phyloP scores from a whole-genome alignment of 352 stramenopile species.

The Albugo candida region DNA sequence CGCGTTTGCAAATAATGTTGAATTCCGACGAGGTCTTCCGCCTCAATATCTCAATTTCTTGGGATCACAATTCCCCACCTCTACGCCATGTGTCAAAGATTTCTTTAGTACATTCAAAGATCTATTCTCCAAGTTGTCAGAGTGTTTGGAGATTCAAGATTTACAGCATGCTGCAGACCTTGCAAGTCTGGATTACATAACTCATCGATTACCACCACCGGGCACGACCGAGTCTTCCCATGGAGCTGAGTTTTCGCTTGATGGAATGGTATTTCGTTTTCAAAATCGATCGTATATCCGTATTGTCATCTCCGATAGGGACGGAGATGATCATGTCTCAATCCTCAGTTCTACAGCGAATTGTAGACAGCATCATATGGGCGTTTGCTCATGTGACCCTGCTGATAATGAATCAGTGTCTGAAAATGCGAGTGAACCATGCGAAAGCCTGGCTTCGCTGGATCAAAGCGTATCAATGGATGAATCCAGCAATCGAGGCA shows the following conservation, averaged over 20 bases:
- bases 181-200: slow-evolving; percentile 49
- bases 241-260: neutral
- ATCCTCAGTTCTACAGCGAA: slow-evolving; percentile 59
- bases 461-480: neutral
- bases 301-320: slow-evolving; percentile 39
- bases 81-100: slow-evolving; percentile 18
- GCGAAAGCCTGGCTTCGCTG: slow-evolving; percentile 7
- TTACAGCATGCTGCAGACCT: slow-evolving; percentile 55
- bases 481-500: slow-evolving; percentile 10
- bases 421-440: slow-evolving; percentile 11
- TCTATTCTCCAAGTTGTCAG: slow-evolving; percentile 27
- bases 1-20: slow-evolving; percentile 56
- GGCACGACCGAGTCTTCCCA: slow-evolving; percentile 3
- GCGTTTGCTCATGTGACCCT: slow-evolving; percentile 35
- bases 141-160: slow-evolving; percentile 23
- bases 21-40: slow-evolving; percentile 49
- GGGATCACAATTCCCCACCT: slow-evolving; percentile 31
- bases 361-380: slow-evolving; percentile 71
- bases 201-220: slow-evolving; percentile 47
- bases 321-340: slow-evolving; percentile 34
- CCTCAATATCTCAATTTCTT: slow-evolving; percentile 54
- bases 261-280: slow-evolving; percentile 29
- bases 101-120: slow-evolving; percentile 29
- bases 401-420: slow-evolving; percentile 4
- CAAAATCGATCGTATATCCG: slow-evolving; percentile 48